Evolutionary conservation across 2,329 filamentous ascomycete species (phyloP).

Genomic region (Monosporascus sp.): DNA sequence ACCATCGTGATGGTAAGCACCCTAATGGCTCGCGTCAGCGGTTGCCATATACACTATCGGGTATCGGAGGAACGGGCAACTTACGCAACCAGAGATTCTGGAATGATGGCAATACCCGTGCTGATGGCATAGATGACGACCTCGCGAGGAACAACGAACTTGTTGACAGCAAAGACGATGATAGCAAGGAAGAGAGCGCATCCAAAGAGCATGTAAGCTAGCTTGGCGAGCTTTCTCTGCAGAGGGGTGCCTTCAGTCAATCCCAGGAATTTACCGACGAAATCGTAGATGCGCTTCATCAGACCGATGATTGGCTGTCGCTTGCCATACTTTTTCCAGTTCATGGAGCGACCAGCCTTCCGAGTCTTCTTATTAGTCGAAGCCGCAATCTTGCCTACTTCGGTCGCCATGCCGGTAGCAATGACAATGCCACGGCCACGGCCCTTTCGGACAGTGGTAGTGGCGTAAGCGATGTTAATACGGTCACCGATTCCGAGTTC

Average conservation of each 20-base stretch:
- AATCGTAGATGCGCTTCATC: slow-evolving; percentile 41
- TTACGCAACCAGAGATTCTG: slow-evolving; percentile 59
- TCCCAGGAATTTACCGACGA: slow-evolving; percentile 54
- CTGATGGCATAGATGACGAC: slow-evolving; percentile 55
- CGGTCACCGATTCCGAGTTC: slow-evolving; percentile 65
- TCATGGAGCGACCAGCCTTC: slow-evolving; percentile 51
- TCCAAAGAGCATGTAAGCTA: slow-evolving; percentile 71
- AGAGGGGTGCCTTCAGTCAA: slow-evolving; percentile 67
- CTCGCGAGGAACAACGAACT: slow-evolving; percentile 45
- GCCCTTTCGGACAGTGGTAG: slow-evolving; percentile 67
- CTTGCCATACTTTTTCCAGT: slow-evolving; percentile 49
- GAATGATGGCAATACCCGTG: slow-evolving; percentile 57
- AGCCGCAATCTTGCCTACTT: slow-evolving; percentile 65
- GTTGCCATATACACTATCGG: not conserved
- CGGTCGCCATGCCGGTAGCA: slow-evolving; percentile 65
- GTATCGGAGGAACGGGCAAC: slow-evolving; percentile 15
- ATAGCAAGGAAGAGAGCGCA: slow-evolving; percentile 57
- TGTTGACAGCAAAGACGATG: slow-evolving; percentile 54
- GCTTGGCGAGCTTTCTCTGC: slow-evolving; percentile 70
- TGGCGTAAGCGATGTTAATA: slow-evolving; percentile 70
- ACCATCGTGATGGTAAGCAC: slow-evolving; percentile 69
- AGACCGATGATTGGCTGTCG: slow-evolving; percentile 43
- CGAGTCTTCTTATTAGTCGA: slow-evolving; percentile 47
- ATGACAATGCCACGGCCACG: slow-evolving; percentile 69
- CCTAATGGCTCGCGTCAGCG: slow-evolving; percentile 18